Conservation (phyloP, 106 monocot species). For the Dendrobium chrysotoxum region DNA sequence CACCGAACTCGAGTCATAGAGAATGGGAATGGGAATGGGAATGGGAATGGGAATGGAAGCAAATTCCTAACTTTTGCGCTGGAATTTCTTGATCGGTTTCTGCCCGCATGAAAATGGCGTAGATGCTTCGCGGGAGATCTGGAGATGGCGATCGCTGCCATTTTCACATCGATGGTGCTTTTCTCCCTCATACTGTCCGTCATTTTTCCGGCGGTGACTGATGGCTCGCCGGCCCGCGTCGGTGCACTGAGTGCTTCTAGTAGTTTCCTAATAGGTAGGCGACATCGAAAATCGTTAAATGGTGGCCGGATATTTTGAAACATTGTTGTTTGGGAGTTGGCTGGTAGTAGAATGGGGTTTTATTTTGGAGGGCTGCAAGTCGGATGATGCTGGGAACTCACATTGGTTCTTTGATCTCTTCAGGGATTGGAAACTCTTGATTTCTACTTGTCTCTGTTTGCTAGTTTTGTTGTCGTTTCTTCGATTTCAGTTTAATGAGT, state of each 20-base stretch:
- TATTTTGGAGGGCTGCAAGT: neutral
- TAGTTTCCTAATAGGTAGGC: slow-evolving; percentile 12
- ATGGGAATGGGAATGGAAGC: neutral
- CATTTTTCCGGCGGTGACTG: neutral
- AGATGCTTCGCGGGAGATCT: neutral
- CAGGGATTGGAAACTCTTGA: neutral
- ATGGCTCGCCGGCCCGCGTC: neutral
- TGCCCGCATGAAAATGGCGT: neutral
- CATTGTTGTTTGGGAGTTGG: neutral
- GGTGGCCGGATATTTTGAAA: neutral
- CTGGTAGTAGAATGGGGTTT: neutral
- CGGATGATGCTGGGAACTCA: neutral
- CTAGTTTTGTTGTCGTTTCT: neutral
- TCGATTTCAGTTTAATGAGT: neutral
- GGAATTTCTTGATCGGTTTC: neutral
- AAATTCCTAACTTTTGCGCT: neutral
- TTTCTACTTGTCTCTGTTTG: neutral
- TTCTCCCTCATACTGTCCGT: neutral
- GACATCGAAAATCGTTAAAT: neutral
- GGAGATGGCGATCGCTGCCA: slow-evolving; percentile 9
- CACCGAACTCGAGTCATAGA: neutral
- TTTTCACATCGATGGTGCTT: neutral
- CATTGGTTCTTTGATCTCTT: neutral
- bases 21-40: neutral
- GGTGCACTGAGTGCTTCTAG: neutral